Percentiles rank a stretch among this genome's conserved stretches.
These are phyloP conservation scores for Xylaria scruposa DNA, from an alignment of 495 filamentous ascomycete species.

Conservation along the genomic window DNA sequence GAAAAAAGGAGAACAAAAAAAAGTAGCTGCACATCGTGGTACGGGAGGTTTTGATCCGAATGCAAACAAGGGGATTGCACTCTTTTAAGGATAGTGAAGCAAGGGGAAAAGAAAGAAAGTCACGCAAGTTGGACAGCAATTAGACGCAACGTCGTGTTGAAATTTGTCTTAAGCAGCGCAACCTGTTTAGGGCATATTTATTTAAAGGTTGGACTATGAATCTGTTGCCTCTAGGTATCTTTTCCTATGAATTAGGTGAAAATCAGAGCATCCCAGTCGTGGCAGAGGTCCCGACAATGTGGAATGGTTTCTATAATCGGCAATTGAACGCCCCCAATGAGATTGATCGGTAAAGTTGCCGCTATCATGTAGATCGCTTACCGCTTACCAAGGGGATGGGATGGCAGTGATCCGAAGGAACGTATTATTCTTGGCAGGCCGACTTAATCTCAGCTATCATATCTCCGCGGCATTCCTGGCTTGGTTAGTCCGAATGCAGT, in stretches of 20 bases:
- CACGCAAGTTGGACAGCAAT: slow-evolving; percentile 6
- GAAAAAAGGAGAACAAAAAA: neutral
- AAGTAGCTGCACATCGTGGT: neutral
- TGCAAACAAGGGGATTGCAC: neutral
- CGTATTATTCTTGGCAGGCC: neutral
- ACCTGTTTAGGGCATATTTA: neutral
- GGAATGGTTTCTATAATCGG: neutral
- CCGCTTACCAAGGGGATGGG: slow-evolving; percentile 11
- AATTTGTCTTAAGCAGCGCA: neutral
- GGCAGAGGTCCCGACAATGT: neutral
- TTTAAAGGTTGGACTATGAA: too few relatives aligned
- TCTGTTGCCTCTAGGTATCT: neutral
- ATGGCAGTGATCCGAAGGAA: too few relatives aligned
- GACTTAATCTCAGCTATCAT: neutral
- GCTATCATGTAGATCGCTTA: slow-evolving; percentile 9
- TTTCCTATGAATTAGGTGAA: neutral
- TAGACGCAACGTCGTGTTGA: neutral
- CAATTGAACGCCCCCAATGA: slow-evolving; percentile 10
- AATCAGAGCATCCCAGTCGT: neutral
- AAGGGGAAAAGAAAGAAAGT: neutral
- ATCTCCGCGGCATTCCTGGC: neutral
- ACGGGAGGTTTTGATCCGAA: slow-evolving; percentile 3
- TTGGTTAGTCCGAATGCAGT: neutral
- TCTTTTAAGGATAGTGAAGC: neutral
- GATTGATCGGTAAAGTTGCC: slow-evolving; percentile 5